Conservation (phyloP, 2,329 filamentous ascomycete species). For the Eurotiales sp. region DNA sequence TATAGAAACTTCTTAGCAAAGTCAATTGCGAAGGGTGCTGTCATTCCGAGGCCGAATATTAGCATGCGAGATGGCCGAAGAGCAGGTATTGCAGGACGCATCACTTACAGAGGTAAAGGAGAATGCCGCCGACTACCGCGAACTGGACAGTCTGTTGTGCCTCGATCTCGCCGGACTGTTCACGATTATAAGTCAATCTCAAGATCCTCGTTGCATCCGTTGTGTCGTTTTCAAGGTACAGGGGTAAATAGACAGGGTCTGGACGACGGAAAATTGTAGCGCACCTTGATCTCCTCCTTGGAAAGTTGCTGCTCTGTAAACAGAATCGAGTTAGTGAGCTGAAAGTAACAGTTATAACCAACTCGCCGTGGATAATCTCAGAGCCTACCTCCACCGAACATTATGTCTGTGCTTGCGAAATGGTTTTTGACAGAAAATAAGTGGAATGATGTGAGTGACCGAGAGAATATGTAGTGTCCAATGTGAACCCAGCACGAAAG, state of each 20-base stretch:
- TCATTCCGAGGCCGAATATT: background rate
- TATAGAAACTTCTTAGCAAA: conserved; percentile 34
- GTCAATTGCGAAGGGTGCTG: conserved; percentile 49
- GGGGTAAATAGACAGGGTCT: no score
- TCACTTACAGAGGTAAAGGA: conserved; percentile 60
- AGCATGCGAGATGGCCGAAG: background rate
- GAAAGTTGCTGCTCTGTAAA: conserved; percentile 42
- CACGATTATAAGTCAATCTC: background rate
- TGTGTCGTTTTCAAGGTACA: background rate
- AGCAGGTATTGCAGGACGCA: conserved; percentile 2
- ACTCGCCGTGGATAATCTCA: no score
- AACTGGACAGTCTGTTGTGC: conserved; percentile 53
- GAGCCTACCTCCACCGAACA: conserved; percentile 14
- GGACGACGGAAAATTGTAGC: background rate
- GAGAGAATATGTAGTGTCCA: no score
- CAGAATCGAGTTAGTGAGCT: background rate
- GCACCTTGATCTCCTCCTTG: conserved; percentile 45
- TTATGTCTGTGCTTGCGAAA: background rate
- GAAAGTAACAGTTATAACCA: background rate
- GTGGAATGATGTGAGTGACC: no score
- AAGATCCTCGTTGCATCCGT: background rate
- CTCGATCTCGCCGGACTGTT: conserved; percentile 49
- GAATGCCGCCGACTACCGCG: conserved; percentile 51
- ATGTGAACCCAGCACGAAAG: no score
- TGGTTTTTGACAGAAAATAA: no score